Conservation (phyloP, 2,329 filamentous ascomycete species). For the Apiospora hydei region DNA sequence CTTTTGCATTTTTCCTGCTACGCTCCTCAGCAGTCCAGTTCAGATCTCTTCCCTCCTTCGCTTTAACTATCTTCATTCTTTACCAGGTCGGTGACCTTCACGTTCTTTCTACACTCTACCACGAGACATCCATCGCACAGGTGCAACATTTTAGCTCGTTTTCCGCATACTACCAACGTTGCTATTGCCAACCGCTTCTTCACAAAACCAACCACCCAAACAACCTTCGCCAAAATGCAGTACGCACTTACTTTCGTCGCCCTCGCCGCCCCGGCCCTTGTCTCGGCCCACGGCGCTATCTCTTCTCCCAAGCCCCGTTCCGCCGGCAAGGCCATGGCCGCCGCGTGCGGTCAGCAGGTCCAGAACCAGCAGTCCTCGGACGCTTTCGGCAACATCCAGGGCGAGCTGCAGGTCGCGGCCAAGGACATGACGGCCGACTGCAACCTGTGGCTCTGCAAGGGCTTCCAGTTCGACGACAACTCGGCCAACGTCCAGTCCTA, state of each 20-base stretch:
- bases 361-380: constrained; percentile 60
- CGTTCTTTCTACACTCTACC: constrained; percentile 27
- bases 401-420: constrained; percentile 59
- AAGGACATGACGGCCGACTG: constrained; percentile 57
- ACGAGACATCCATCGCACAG: constrained; percentile 1
- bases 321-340: constrained; percentile 58
- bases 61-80: constrained; percentile 25
- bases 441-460: constrained; percentile 64
- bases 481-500: constrained; percentile 57
- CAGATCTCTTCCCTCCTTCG: constrained; percentile 23
- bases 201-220: constrained; percentile 6
- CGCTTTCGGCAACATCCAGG: constrained; percentile 62
- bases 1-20: not conserved
- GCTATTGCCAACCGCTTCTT: not conserved
- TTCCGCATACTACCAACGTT: not conserved
- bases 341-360: constrained; percentile 62
- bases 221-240: constrained; percentile 31
- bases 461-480: constrained; percentile 64
- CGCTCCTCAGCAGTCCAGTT: not conserved
- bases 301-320: constrained; percentile 54
- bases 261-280: constrained; percentile 43
- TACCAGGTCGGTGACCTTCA: constrained; percentile 30
- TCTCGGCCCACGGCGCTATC: constrained; percentile 62
- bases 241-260: constrained; percentile 27
- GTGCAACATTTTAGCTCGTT: not conserved